Evolutionary conservation across 163 green algal genomes (phyloP), one percentile per base, ranked within the genome.

Genomic region (Volvox carteri): DNA sequence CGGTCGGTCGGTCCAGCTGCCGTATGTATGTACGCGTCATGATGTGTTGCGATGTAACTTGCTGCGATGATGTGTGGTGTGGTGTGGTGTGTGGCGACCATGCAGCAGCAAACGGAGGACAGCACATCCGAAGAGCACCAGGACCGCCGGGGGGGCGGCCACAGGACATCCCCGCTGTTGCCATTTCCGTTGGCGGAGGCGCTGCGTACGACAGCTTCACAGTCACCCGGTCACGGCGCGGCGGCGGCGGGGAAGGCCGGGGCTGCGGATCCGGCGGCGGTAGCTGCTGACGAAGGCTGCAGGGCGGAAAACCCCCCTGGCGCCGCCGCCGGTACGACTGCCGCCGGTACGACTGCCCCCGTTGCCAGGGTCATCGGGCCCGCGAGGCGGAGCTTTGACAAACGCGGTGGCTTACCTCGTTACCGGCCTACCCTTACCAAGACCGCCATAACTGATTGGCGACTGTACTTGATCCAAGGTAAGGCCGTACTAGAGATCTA

Each of bases 381-480:
- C 56, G 5, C 56, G 56, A n/a, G n/a, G 28, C 56, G 56, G 16
- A 67, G 56, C 19, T 67, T 67, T 28, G 56, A 5, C 56, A 67
- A 67, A n/a, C n/a, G n/a, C n/a, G n/a, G n/a, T n/a, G n/a, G n/a
- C n/a, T n/a, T n/a, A n/a, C n/a, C n/a, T n/a, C n/a, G n/a, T n/a
- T n/a, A n/a, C 28, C 62, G 11, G 48, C 14, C 48, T 58, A 58
- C 48, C 48, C 14, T 58, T 58, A 65, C 42, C 28, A 86, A 86
- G 56, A 39, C 62, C 60, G 30, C 46, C 1, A 60, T 86, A 2
- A 78, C 79, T 1, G 79, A 86, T 7, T 86, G 79, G 79, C 14
- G 44, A 44, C 44, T 86, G 30, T 86, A 70, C 79, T 65, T 86
- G 0, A 52, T 86, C 0, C 79, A 86, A 37, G 79, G 79, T 78